Evolutionary conservation across 306 rosid species (phyloP), one percentile per base, ranked within the genome.

Genomic region (Urtica urens): DNA sequence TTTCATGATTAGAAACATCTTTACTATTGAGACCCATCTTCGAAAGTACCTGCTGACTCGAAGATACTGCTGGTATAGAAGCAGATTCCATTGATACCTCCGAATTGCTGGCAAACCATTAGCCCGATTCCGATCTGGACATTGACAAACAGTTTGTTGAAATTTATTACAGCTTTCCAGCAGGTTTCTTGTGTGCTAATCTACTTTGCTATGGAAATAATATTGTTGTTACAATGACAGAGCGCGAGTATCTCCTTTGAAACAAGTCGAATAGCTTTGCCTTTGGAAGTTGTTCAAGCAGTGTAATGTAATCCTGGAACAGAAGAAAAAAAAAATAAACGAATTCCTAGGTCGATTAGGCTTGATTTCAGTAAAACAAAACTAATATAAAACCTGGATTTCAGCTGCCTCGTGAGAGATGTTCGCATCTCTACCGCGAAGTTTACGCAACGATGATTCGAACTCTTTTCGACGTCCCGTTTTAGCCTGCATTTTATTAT

Each of bases 21-120:
- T n/a, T n/a, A n/a, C n/a, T n/a, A n/a, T n/a, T n/a, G n/a, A n/a
- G n/a, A 49, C 28, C 13, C 43, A 34, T 37, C 2, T 24, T 54
- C 12, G 20, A 27, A 17, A 10, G 33, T 72, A 90, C 97, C 92
- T 64, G 92, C 97, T 63, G 57, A 64, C 44, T 78, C 92, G 60
- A 84, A 90, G 48, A 90, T 90, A 63, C 77, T 62, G 69, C 87
- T 79, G 55, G 63, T 35, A 34, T 88, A 88, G 62, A 88, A 88
- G 67, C 78, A 70, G 57, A 88, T 29, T 47, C 79, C 93, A 15
- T 88, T 88, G 75, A 88, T 81, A 62, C 97, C 97, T 17, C 97
- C 97, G 3, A 84, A 55, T 69, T 84, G 97, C 71, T 90, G 97
- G 65, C 93, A 90, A 21, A 78, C 70, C 95, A 83, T 84, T 48